Evolutionary conservation across 345 rosid genomes (phyloP), one percentile per base, ranked within the genome.

Genomic region (Combretum micranthum): DNA sequence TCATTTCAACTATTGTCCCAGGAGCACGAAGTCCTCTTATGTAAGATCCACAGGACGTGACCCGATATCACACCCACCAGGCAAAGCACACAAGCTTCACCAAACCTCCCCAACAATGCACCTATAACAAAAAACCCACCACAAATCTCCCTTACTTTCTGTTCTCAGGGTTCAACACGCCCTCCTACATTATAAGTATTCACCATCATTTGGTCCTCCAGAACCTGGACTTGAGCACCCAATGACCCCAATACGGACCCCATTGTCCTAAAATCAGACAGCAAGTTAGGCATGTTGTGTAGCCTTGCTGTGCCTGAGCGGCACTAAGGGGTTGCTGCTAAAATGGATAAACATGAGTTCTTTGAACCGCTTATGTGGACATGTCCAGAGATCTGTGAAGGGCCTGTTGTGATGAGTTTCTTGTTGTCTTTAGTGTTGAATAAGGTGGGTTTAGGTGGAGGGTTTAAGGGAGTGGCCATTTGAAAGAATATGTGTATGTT

Each of bases 31-130:
- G 61, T 43, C 78, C 75, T 20, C 59, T 59, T 42, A 74, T 17
- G 53, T 65, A 64, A 74, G 48, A 48, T 74, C 72, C 0, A 74
- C 78, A 44, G 74, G 75, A 37, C 78, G 59, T 13, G 50, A 21
- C 55, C 72, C 75, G 53, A 69, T 74, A 21, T 74, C 65, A 56
- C 75, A 74, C 50, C 78, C 78, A 37, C 78, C 72, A 2, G 75
- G 75, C 63, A 74, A 59, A 7, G 55, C 61, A 69, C 72, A 2
- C 53, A 48, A 12, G 75, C 72, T 56, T 69, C 69, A 4, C 75
- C 75, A 50, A 74, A 74, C 42, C 72, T 61, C 11, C 63, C 63
- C 44, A 74, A 16, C 60, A 69, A 25, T 23, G 74, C 69, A 13
- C 78, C 75, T 10, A 69, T 58, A 39, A 67, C 69, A n/a, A 62